phyloP scores from a whole-genome alignment of 495 filamentous ascomycete species.

The Cryomyces minteri region DNA sequence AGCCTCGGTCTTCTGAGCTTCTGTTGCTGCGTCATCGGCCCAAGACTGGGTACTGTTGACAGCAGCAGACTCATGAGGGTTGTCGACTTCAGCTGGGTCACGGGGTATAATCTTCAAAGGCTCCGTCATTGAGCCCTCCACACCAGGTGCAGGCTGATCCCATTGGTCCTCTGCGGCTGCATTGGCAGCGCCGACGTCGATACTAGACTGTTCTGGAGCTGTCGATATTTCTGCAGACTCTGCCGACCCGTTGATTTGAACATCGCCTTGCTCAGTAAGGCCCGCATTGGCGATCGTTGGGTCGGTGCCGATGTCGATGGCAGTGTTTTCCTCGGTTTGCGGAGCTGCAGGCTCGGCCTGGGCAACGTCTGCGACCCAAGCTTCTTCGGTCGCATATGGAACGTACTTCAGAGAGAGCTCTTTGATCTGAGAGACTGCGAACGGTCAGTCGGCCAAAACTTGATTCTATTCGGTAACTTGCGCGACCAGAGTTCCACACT shows the following conservation, averaged over 20 bases:
- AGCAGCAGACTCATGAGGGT: constrained; percentile 38
- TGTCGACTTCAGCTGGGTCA: constrained; percentile 57
- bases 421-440: constrained; percentile 51
- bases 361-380: constrained; percentile 27
- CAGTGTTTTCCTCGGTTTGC: constrained; percentile 18
- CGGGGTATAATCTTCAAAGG: constrained; percentile 66
- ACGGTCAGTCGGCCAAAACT: background rate
- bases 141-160: constrained; percentile 33
- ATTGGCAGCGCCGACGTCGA: constrained; percentile 22
- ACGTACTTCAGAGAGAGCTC: constrained; percentile 32
- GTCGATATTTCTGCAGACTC: constrained; percentile 26
- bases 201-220: constrained; percentile 37
- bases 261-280: constrained; percentile 44
- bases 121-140: constrained; percentile 38
- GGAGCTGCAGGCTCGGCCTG: constrained; percentile 26
- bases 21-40: constrained; percentile 35
- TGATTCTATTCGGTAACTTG: constrained; percentile 7
- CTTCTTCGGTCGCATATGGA: constrained; percentile 23
- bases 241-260: constrained; percentile 12
- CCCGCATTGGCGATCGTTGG: constrained; percentile 61
- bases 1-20: constrained; percentile 14
- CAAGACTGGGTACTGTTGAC: constrained; percentile 37
- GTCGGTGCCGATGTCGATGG: constrained; percentile 33
- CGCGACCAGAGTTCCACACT: constrained; percentile 18
- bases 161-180: constrained; percentile 35